These are phyloP conservation scores for Tolypocladium album DNA, from an alignment of 2,329 filamentous ascomycete genomes.

Conservation along the genomic window DNA sequence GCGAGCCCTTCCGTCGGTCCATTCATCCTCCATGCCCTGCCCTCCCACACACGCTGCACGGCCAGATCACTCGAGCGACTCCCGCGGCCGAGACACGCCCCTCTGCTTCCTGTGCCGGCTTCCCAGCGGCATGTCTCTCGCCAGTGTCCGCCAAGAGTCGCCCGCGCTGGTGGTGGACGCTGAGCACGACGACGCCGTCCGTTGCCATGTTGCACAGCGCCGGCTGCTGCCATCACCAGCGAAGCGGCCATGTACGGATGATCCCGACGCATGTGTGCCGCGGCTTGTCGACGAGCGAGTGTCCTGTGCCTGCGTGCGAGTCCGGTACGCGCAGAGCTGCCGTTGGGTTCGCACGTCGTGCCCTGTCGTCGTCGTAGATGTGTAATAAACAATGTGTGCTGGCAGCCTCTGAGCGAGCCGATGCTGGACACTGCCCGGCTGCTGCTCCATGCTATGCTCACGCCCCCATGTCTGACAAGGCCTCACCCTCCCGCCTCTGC, in stretches of 20 bases:
- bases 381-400: not conserved
- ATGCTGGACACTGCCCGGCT: not conserved
- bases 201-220: not conserved
- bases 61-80: not conserved
- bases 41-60: not conserved
- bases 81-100: not conserved
- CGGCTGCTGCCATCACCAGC: not conserved
- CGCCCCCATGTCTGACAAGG: not conserved
- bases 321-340: not conserved
- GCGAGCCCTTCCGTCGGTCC: not conserved
- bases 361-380: not conserved
- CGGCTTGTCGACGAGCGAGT: not conserved
- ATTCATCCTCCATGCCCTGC: not conserved
- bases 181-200: not conserved
- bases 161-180: not conserved
- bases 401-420: constrained; percentile 1
- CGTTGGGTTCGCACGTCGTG: not conserved
- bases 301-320: not conserved
- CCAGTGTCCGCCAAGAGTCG: not conserved
- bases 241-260: not conserved
- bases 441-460: not conserved
- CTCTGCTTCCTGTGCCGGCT: not conserved
- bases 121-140: not conserved
- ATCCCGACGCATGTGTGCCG: not conserved
- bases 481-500: not conserved